These are phyloP conservation scores for Dendrobium officinale DNA, from an alignment of 106 monocot species.

Conservation along the genomic window DNA sequence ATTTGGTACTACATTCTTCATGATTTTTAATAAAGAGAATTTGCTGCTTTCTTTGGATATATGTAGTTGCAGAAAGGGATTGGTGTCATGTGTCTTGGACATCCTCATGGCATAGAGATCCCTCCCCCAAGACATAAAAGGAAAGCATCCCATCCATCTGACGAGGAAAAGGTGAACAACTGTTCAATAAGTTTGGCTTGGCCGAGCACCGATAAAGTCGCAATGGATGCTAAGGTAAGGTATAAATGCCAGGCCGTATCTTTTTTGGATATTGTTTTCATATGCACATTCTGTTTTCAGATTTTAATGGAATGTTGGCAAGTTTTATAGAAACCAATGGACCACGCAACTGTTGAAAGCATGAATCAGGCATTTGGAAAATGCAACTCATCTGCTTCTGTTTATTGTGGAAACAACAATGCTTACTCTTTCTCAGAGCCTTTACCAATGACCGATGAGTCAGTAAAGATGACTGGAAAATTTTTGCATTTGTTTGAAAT, in stretches of 20 bases:
- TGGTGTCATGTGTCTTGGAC: conserved; percentile 33
- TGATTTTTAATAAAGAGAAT: too few relatives aligned
- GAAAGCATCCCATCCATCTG: conserved; percentile 38
- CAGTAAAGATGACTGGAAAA: too few relatives aligned
- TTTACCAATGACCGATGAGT: too few relatives aligned
- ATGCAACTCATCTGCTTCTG: conserved; percentile 16
- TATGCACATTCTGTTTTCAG: too few relatives aligned
- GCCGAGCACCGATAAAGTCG: conserved; percentile 9
- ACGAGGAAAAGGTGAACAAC: conserved; percentile 20
- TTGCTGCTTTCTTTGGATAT: neutral
- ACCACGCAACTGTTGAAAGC: conserved; percentile 8
- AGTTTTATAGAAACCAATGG: conserved; percentile 19
- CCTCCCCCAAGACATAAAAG: conserved; percentile 68
- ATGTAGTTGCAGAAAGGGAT: conserved; percentile 58
- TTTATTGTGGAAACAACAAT: neutral
- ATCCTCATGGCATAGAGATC: conserved; percentile 51
- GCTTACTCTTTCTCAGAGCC: too few relatives aligned
- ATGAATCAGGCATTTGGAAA: conserved; percentile 22
- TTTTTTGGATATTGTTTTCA: too few relatives aligned
- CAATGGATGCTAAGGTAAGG: neutral
- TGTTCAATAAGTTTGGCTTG: conserved; percentile 3
- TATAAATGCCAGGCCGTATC: neutral
- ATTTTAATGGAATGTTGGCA: neutral
- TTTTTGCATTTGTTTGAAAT: too few relatives aligned
- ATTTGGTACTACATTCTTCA: too few relatives aligned